Evolutionary conservation across 1,284 basidiomycete genomes (phyloP).

Genomic region (Ustilago nuda): DNA sequence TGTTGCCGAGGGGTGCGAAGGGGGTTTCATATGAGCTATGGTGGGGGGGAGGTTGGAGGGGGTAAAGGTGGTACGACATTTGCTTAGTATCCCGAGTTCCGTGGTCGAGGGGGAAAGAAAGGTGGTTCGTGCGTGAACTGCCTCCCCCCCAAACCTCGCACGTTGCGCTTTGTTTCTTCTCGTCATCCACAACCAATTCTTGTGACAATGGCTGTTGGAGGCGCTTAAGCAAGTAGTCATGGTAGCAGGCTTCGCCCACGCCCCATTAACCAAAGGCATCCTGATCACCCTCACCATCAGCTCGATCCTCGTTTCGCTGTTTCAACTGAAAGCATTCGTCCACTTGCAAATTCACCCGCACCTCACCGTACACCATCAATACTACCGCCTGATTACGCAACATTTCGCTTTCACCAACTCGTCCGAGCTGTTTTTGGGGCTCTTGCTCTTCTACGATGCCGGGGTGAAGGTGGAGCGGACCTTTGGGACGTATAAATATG

Average conservation of each 20-base stretch:
- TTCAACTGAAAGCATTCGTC: conserved; percentile 40
- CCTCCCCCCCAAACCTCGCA: background rate
- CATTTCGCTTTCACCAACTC: conserved; percentile 85
- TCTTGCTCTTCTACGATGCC: conserved; percentile 80
- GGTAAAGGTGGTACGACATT: background rate
- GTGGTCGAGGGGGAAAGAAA: background rate
- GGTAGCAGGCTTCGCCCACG: conserved; percentile 50
- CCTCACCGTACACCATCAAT: conserved; percentile 74
- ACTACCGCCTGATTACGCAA: conserved; percentile 83
- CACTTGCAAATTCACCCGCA: conserved; percentile 72
- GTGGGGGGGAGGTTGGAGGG: background rate
- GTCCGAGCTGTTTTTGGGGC: conserved; percentile 82
- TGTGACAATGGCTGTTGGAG: background rate
- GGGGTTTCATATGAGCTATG: background rate
- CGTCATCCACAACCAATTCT: background rate
- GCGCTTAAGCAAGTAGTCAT: conserved; percentile 6
- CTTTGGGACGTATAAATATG: conserved; percentile 87
- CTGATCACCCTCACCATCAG: conserved; percentile 28
- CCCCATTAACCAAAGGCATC: conserved; percentile 47
- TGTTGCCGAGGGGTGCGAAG: background rate
- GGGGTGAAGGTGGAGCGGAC: conserved; percentile 82
- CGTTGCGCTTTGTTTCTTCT: background rate
- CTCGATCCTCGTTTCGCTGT: conserved; percentile 65
- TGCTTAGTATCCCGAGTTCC: background rate
- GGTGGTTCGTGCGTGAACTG: background rate